Conservation (phyloP, 495 filamentous ascomycete genomes). For the Bacidia rubella region DNA sequence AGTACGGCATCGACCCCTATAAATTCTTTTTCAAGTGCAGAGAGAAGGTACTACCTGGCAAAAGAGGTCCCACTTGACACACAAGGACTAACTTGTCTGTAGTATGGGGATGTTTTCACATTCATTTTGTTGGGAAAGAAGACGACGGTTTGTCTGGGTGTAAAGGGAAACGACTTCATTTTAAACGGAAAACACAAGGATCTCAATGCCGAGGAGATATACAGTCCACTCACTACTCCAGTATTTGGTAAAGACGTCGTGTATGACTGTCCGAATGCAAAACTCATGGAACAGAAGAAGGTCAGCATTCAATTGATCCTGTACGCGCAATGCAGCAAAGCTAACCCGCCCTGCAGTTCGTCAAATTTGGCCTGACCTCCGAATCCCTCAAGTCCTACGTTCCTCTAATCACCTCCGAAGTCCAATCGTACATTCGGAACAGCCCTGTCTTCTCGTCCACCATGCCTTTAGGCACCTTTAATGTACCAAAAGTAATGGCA, state of each 20-base stretch:
- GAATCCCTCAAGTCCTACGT: constrained; percentile 67
- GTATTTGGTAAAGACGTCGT: constrained; percentile 80
- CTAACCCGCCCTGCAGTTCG: constrained; percentile 40
- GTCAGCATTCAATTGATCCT: constrained; percentile 13
- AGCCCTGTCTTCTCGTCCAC: constrained; percentile 47
- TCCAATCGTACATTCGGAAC: constrained; percentile 52
- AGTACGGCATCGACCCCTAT: constrained; percentile 75
- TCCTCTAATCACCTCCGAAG: constrained; percentile 63
- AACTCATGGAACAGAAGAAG: constrained; percentile 77
- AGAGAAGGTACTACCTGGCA: constrained; percentile 53
- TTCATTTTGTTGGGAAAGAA: constrained; percentile 64
- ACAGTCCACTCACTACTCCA: constrained; percentile 67
- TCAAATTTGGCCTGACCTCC: constrained; percentile 72
- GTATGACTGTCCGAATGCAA: constrained; percentile 77
- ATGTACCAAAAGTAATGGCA: constrained; percentile 58
- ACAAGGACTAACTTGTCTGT: neutral
- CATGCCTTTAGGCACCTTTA: constrained; percentile 40
- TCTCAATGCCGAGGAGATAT: constrained; percentile 71
- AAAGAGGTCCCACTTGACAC: neutral
- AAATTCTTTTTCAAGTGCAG: constrained; percentile 59
- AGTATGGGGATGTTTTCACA: constrained; percentile 73
- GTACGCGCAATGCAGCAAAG: neutral
- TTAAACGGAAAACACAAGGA: constrained; percentile 74
- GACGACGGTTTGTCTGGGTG: constrained; percentile 62
- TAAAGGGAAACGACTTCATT: constrained; percentile 76